Conservation (phyloP, 345 rosid species). For the Eutrema yunnanense region DNA sequence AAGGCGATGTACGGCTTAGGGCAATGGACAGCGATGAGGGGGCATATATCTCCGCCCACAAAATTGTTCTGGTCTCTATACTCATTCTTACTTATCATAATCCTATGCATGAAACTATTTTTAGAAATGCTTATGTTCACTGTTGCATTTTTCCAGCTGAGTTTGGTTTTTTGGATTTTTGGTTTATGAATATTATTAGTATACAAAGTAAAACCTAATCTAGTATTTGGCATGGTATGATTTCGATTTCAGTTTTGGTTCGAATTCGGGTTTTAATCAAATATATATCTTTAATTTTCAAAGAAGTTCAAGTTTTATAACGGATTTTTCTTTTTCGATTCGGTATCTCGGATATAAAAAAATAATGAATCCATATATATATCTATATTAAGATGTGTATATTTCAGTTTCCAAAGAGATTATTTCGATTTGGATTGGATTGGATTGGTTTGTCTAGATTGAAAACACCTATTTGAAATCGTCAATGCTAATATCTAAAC, state of each 20-base stretch:
- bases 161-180: neutral
- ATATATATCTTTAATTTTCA: too few species aligned
- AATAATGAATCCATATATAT: too few species aligned
- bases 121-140: neutral
- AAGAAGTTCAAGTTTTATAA: too few species aligned
- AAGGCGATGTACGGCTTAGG: neutral
- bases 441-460: neutral
- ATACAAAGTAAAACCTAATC: too few species aligned
- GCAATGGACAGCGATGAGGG: neutral
- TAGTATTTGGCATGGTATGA: too few species aligned
- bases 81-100: neutral
- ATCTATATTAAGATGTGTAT: too few species aligned
- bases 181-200: neutral
- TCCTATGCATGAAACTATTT: neutral
- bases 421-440: neutral
- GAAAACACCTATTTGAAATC: neutral
- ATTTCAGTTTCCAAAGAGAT: too few species aligned
- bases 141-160: neutral
- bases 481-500: too few species aligned
- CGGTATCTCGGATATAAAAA: too few species aligned
- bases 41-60: neutral
- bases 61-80: neutral
- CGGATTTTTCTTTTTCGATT: too few species aligned
- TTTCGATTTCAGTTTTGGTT: too few species aligned
- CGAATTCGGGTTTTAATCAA: too few species aligned